Base-by-base conservation (phyloP, 768 basidiomycete genomes). In the Amanita molliuscula region DNA sequence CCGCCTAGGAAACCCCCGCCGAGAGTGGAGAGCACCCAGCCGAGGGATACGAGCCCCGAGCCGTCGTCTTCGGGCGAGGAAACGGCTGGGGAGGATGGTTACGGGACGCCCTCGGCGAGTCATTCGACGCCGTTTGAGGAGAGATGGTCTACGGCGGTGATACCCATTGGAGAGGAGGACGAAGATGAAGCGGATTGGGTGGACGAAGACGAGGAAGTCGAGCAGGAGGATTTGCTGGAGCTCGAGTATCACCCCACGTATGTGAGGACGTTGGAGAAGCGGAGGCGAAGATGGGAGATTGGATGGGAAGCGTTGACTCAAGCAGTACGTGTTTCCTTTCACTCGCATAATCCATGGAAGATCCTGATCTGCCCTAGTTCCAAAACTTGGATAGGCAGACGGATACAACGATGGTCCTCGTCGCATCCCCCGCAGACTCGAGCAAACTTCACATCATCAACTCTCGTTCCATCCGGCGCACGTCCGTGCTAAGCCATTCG, bases 1-100 rank as follows among this genome's bases (percentile, higher is more conserved):
- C 65, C 45, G 18, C 45, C 45, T 23, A 35, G 81, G 31, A 80
- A 80, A 59, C 82, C 81, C 1, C 87, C 87, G 1, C 85, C 84
- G 8, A 72, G 87, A 10, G 87, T 89, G 15, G 83, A 88, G 57
- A 88, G 85, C 56, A 90, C 87, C 0, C 85, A 88, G 57, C 86
- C 87, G 6, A 68, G 86, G 36, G 87, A 89, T 55, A 88, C 86
- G 9, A 87, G 82, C 54, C 86, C 84, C 0, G 87, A 88, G 66
- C 74, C 77, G 40, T 82, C 81, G 8, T 81, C 81, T 0, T 81
- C 78, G 15, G 85, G 85, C 1, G 87, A 89, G 60, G 85, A 87
- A 63, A 88, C 83, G 1, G 84, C 85, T 0, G 87, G 84, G 0
- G 87, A 87, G 58, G 77, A 69, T 21, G 55, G 56, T 26, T 68